Evolutionary conservation across 1,284 basidiomycete genomes (phyloP), one percentile per base, ranked within the genome.

Genomic region (Leucoagaricus sp.): DNA sequence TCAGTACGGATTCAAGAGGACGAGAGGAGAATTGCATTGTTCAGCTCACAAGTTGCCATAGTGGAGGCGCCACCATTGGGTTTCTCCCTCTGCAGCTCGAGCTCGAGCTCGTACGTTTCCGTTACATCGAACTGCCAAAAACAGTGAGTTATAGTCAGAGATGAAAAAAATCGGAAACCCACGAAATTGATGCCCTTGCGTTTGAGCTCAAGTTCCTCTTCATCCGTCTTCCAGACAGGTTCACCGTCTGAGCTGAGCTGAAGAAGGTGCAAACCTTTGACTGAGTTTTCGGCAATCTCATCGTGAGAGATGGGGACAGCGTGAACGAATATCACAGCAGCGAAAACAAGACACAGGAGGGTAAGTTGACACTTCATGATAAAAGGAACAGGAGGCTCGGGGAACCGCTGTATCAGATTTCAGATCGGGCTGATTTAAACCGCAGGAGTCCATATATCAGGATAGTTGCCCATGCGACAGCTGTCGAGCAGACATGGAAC

Each of bases 71-170:
- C 41, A 4, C 15, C 44, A 19, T 58, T 65, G 26, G 61, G 47
- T 10, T 54, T 48, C 9, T 57, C 46, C 33, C 52, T 52, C 12
- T 62, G 50, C 6, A 60, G 49, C 29, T 63, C 55, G 55, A 74
- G 73, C 63, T 80, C 71, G 40, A 77, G 67, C 67, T 84, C 82
- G 53, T 84, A 80, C 15, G 77, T 73, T 64, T 85, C 82, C 0
- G 81, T 81, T 33, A 84, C 71, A 60, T 77, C 76, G 55, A 78
- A 76, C 75, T 76, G 40, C 10, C 56, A 13, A 28, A 21, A 46
- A 17, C 19, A 49, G n/a, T 26, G 13, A 48, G 25, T 49, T 38
- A 23, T n/a, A 38, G 49, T 38, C 19, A 46, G 45, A 33, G 40
- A 44, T 46, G 17, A 10, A 28, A 38, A 36, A 7, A 6, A 36